Percentiles rank a stretch among this genome's conserved stretches.
Conservation (phyloP, 148 eudicot genomes). For the Vaccinium myrtillus region DNA sequence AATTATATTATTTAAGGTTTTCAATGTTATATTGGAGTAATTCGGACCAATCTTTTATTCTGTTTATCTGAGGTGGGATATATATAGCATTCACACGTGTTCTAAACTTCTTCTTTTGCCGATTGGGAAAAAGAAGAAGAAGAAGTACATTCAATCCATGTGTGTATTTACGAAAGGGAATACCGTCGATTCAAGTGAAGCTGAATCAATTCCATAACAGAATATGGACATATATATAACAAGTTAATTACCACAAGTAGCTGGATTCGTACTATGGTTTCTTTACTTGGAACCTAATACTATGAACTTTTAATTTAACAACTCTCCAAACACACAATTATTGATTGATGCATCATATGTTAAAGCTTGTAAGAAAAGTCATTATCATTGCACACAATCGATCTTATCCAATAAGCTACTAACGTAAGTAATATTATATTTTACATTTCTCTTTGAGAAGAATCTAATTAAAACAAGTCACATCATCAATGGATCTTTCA, state of each 20-base stretch:
- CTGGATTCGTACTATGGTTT: background rate
- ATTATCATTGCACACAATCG: constrained; percentile 10
- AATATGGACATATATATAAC: background rate
- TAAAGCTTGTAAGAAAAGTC: constrained; percentile 12
- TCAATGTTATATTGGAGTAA: background rate
- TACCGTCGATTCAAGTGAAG: background rate
- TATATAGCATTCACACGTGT: background rate
- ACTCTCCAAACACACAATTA: background rate
- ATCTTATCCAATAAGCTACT: constrained; percentile 14
- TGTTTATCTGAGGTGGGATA: background rate
- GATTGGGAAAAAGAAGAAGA: background rate
- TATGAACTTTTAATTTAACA: background rate
- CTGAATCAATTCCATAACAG: background rate
- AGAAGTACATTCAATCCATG: no score
- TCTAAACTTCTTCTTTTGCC: background rate
- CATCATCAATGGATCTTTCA: background rate
- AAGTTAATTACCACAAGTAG: background rate
- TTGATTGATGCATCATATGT: constrained; percentile 9
- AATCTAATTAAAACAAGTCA: constrained; percentile 12
- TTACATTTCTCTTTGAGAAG: background rate
- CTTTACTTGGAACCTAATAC: constrained; percentile 4
- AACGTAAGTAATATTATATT: background rate
- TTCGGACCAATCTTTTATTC: background rate
- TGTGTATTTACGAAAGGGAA: background rate
- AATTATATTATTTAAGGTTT: background rate